These are phyloP conservation scores for Aspergillus saccharolyticus DNA, from an alignment of 495 filamentous ascomycete species.

Conservation along the genomic window DNA sequence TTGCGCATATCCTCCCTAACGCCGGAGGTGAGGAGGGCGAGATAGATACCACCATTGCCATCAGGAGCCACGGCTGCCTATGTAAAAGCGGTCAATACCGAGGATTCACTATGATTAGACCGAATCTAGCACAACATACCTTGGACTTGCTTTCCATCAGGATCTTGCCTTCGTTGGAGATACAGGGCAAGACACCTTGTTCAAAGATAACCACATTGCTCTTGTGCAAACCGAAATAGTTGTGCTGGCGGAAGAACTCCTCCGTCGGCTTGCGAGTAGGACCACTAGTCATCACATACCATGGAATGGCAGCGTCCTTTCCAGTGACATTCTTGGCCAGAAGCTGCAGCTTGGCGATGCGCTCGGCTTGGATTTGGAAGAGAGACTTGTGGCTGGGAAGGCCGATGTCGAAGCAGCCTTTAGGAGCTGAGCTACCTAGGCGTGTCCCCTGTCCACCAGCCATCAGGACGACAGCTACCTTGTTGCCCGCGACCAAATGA, in stretches of 20 bases:
- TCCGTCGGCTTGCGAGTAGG: slow-evolving; percentile 91
- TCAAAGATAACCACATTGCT: slow-evolving; percentile 92
- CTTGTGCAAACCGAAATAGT: slow-evolving; percentile 82
- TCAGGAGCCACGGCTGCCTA: slow-evolving; percentile 94
- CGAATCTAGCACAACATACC: slow-evolving; percentile 36
- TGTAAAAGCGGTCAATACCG: not conserved
- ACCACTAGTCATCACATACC: slow-evolving; percentile 99
- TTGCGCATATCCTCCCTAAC: slow-evolving; percentile 84
- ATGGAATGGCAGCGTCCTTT: slow-evolving; percentile 71
- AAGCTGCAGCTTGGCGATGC: slow-evolving; percentile 81
- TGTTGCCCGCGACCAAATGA: slow-evolving; percentile 77
- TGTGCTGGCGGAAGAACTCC: slow-evolving; percentile 83
- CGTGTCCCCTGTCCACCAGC: slow-evolving; percentile 95
- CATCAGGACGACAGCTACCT: slow-evolving; percentile 94
- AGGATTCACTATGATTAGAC: not conserved
- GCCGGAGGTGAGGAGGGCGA: slow-evolving; percentile 75
- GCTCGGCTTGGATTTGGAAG: slow-evolving; percentile 95
- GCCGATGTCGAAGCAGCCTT: slow-evolving; percentile 95
- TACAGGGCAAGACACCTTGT: slow-evolving; percentile 93
- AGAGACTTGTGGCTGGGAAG: slow-evolving; percentile 87
- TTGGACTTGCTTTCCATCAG: slow-evolving; percentile 84
- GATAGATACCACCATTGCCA: slow-evolving; percentile 96
- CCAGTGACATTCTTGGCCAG: slow-evolving; percentile 69
- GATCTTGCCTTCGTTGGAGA: slow-evolving; percentile 97
- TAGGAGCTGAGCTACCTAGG: slow-evolving; percentile 89